Conservation (phyloP, 2,329 filamentous ascomycete species). For the Aspergillus ochraceoroseus region DNA sequence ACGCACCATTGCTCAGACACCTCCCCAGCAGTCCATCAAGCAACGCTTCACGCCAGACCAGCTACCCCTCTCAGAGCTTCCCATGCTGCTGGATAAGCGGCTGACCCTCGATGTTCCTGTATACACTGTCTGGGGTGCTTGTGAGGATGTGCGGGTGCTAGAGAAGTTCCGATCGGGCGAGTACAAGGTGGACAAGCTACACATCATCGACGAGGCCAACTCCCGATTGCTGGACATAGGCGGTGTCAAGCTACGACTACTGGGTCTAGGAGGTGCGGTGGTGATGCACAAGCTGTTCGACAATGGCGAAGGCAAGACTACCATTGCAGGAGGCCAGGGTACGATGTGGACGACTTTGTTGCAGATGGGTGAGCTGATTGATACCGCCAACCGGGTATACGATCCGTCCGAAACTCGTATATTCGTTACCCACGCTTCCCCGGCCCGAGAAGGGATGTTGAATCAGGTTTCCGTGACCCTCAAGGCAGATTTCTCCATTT, state of each 20-base stretch:
- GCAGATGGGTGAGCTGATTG: conserved; percentile 96
- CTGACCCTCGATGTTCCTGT: conserved; percentile 92
- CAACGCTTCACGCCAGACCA: conserved; percentile 74
- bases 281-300: conserved; percentile 99
- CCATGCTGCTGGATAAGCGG: conserved; percentile 79
- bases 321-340: conserved; percentile 94
- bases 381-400: conserved; percentile 96
- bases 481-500: conserved; percentile 97
- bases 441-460: conserved; percentile 88
- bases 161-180: conserved; percentile 97
- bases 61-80: conserved; percentile 86
- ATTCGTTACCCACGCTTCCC: conserved; percentile 94
- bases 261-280: conserved; percentile 90
- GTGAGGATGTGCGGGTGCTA: conserved; percentile 93
- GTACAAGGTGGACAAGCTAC: conserved; percentile 95
- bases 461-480: conserved; percentile 97
- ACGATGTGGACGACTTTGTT: conserved; percentile 99
- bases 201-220: conserved; percentile 97
- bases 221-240: conserved; percentile 92
- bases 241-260: conserved; percentile 88
- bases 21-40: conserved; percentile 68
- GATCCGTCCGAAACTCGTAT: conserved; percentile 95
- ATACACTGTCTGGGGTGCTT: conserved; percentile 98
- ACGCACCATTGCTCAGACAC: conserved; percentile 61
- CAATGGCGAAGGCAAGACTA: conserved; percentile 95